Percentiles rank a stretch among this genome's conserved stretches.
These are phyloP conservation scores for Ascochyta koolunga DNA, from an alignment of 2,329 filamentous ascomycete species.

Conservation along the genomic window DNA sequence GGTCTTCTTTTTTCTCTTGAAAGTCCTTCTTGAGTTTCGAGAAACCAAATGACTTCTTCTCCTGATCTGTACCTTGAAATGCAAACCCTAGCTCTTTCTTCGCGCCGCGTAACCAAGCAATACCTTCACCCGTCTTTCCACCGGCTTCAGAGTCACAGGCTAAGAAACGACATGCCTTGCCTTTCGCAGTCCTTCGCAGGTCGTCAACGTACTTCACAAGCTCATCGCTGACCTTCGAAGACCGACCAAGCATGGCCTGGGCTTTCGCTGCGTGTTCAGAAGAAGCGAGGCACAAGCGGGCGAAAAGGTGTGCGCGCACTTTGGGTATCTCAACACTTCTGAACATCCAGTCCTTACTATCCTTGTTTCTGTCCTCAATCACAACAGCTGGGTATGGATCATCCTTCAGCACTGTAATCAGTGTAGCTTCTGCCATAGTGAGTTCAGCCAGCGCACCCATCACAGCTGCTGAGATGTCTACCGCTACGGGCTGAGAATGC, in stretches of 20 bases:
- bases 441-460: slow-evolving; percentile 61
- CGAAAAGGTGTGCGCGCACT: slow-evolving; percentile 86
- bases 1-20: slow-evolving; percentile 79
- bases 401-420: slow-evolving; percentile 90
- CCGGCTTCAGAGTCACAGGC: slow-evolving; percentile 86
- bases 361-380: slow-evolving; percentile 79
- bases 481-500: slow-evolving; percentile 40
- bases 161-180: slow-evolving; percentile 87
- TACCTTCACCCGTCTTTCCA: slow-evolving; percentile 80
- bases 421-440: slow-evolving; percentile 83
- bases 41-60: slow-evolving; percentile 61
- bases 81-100: slow-evolving; percentile 73
- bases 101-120: slow-evolving; percentile 85
- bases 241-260: slow-evolving; percentile 54
- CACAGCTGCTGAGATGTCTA: slow-evolving; percentile 53
- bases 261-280: slow-evolving; percentile 85
- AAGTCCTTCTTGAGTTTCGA: slow-evolving; percentile 74
- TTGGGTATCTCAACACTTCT: slow-evolving; percentile 85
- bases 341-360: slow-evolving; percentile 96
- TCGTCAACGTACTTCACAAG: slow-evolving; percentile 78
- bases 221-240: slow-evolving; percentile 63
- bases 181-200: slow-evolving; percentile 74
- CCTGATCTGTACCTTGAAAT: slow-evolving; percentile 47
- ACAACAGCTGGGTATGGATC: slow-evolving; percentile 88
- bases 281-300: slow-evolving; percentile 83